Evolutionary conservation across 352 stramenopile species (phyloP).

Genomic region (Phytopythium delawarense): DNA sequence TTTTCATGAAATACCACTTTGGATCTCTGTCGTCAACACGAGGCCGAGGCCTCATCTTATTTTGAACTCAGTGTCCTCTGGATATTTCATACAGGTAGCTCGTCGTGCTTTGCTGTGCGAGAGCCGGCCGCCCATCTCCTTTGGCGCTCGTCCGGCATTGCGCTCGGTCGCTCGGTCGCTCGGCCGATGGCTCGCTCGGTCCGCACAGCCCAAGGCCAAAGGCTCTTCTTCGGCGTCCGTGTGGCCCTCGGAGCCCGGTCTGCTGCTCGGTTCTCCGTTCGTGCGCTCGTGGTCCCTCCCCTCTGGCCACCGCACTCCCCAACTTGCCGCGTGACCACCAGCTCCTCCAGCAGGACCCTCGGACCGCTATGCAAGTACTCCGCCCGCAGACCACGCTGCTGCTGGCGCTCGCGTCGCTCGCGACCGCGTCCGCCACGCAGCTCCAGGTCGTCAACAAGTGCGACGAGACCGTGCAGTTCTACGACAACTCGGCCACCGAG

Average conservation of each 20-base stretch:
- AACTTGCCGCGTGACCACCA: neutral
- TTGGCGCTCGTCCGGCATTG: neutral
- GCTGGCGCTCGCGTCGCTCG: constrained; percentile 22
- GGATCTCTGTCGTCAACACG: no score
- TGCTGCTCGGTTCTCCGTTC: neutral
- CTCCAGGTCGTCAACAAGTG: constrained; percentile 59
- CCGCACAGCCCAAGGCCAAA: no score
- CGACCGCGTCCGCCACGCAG: constrained; percentile 28
- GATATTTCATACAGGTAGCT: constrained; percentile 2
- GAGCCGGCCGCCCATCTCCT: constrained; percentile 1
- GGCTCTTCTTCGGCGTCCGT: neutral
- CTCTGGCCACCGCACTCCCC: neutral
- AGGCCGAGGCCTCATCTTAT: no score
- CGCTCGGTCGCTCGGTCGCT: neutral
- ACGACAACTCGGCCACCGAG: constrained; percentile 48
- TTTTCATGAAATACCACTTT: no score
- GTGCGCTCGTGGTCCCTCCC: constrained; percentile 1
- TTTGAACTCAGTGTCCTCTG: no score
- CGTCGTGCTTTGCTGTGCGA: constrained; percentile 1
- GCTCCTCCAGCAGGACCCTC: neutral
- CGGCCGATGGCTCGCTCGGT: neutral
- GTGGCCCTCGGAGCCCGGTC: neutral
- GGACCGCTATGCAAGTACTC: constrained; percentile 2
- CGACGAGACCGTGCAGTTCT: constrained; percentile 39
- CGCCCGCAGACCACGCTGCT: constrained; percentile 1